Evolutionary conservation across 495 filamentous ascomycete species (phyloP).

Genomic region (Penicillium subrubescens): DNA sequence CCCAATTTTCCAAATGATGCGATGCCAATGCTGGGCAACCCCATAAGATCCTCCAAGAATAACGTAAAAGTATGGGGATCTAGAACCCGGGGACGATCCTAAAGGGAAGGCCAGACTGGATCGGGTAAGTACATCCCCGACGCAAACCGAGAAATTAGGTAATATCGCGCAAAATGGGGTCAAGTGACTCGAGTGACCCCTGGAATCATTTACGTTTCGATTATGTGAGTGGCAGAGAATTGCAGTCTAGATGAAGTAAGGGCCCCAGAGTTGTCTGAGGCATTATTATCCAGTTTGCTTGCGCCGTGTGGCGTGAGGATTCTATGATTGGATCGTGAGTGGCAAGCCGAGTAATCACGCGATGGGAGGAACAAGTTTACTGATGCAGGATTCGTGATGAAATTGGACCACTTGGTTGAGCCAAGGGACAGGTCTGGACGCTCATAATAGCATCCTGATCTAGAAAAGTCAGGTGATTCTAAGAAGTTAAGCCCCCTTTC

Average conservation of each 20-base stretch:
- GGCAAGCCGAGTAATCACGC: background rate
- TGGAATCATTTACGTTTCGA: slow-evolving; percentile 12
- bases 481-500: background rate
- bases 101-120: slow-evolving; percentile 10
- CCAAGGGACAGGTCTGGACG: background rate
- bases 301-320: background rate
- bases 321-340: background rate
- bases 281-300: slow-evolving; percentile 7
- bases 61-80: slow-evolving; percentile 17
- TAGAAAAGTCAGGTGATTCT: background rate
- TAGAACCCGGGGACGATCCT: slow-evolving; percentile 9
- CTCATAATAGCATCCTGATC: background rate
- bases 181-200: slow-evolving; percentile 8
- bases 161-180: slow-evolving; percentile 16
- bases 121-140: slow-evolving; percentile 16
- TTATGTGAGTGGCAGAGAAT: background rate
- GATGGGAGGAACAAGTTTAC: background rate
- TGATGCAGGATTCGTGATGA: background rate
- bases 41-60: background rate
- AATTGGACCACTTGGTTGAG: background rate
- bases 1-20: background rate
- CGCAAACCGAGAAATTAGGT: slow-evolving; percentile 15
- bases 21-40: slow-evolving; percentile 4
- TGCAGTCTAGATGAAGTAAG: slow-evolving; percentile 5
- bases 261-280: slow-evolving; percentile 4